phyloP scores from a whole-genome alignment of 2,329 filamentous ascomycete genomes.

The Exophiala lecanii-corni region DNA sequence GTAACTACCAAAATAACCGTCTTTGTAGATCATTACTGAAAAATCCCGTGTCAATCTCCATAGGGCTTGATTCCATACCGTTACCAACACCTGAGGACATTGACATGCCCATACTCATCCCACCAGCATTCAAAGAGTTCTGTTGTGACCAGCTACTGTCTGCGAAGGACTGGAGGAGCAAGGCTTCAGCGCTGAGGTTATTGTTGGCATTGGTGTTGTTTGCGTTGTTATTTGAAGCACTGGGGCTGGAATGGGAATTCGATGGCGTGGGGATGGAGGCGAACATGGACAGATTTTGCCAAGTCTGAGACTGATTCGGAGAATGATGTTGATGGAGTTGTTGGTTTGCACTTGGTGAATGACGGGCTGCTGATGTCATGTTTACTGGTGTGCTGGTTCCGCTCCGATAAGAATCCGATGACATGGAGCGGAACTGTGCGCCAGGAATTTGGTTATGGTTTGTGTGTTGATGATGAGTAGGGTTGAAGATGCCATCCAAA shows the following conservation, averaged over 20 bases:
- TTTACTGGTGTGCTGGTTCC: conserved; percentile 17
- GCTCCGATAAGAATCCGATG: conserved; percentile 16
- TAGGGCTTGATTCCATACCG: conserved; percentile 11
- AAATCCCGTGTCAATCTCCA: conserved; percentile 21
- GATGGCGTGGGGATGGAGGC: conserved; percentile 5
- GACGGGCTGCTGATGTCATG: conserved; percentile 2
- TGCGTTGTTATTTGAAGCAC: conserved; percentile 2
- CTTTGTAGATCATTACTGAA: conserved; percentile 21
- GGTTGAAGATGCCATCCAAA: neutral
- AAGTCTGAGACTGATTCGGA: conserved; percentile 8
- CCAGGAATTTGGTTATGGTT: conserved; percentile 6
- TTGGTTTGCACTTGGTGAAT: conserved; percentile 5
- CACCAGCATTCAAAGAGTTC: conserved; percentile 9
- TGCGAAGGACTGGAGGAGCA: conserved; percentile 19
- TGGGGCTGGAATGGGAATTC: neutral
- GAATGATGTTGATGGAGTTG: conserved; percentile 5
- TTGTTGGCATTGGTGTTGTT: conserved; percentile 7
- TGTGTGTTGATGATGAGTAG: conserved; percentile 3
- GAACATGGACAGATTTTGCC: conserved; percentile 15
- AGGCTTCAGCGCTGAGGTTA: conserved; percentile 15
- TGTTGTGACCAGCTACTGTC: conserved; percentile 18
- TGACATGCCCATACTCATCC: conserved; percentile 4
- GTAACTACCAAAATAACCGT: conserved; percentile 21
- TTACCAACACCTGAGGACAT: neutral
- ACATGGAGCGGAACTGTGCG: conserved; percentile 16